Evolutionary conservation across 2,329 filamentous ascomycete species (phyloP).

Genomic region (Pestalotiopsis sp.): DNA sequence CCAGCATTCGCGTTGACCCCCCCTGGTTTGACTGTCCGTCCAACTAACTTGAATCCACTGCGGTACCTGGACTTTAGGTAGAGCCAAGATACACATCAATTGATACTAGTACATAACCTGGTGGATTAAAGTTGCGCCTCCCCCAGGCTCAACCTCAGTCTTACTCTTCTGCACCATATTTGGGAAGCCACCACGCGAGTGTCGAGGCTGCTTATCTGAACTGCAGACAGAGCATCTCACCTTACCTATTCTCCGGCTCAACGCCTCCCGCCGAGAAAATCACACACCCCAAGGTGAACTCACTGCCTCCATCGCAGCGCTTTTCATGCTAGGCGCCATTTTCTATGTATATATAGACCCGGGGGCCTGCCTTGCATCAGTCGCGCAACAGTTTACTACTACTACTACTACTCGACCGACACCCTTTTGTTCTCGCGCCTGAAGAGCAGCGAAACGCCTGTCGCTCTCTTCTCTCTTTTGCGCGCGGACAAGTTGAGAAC

Average conservation of each 20-base stretch:
- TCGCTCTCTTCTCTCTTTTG: neutral
- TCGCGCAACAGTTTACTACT: no score
- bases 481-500: neutral
- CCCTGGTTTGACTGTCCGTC: neutral
- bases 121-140: conserved; percentile 15
- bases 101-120: neutral
- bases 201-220: neutral
- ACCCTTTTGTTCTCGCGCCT: no score
- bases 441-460: neutral
- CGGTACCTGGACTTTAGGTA: neutral
- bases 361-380: no score
- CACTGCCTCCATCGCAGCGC: neutral
- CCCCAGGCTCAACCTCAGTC: conserved; percentile 9
- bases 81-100: neutral
- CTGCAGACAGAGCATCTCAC: neutral
- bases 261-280: neutral
- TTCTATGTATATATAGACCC: no score
- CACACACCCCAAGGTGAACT: neutral
- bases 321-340: no score
- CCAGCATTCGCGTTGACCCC: neutral
- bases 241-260: neutral
- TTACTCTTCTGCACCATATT: conserved; percentile 10
- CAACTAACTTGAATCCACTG: neutral
- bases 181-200: neutral
- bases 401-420: no score